Evolutionary conservation across 2,329 filamentous ascomycete species (phyloP).

Genomic region (Dactylonectria estremocensis): DNA sequence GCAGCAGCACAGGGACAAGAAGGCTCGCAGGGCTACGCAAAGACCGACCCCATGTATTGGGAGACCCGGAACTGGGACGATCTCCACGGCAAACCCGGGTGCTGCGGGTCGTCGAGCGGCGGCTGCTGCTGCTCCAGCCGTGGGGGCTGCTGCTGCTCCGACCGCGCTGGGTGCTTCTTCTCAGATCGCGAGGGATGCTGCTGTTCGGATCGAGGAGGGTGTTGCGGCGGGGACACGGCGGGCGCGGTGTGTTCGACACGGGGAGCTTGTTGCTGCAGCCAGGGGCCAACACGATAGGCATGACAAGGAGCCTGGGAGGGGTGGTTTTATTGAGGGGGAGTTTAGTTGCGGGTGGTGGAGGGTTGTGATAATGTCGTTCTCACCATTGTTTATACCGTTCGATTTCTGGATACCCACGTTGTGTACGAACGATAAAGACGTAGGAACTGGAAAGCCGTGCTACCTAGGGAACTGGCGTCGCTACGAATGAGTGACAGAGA

Average conservation of each 20-base stretch:
- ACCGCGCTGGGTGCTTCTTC: slow-evolving; percentile 26
- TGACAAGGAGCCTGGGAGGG: not conserved
- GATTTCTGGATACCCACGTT: not conserved
- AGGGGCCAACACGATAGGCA: slow-evolving; percentile 1
- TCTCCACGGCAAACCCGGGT: slow-evolving; percentile 16
- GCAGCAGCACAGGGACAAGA: not conserved
- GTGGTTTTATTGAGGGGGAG: not conserved
- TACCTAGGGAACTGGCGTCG: too few relatives aligned
- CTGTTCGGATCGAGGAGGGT: slow-evolving; percentile 26
- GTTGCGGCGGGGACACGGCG: slow-evolving; percentile 15
- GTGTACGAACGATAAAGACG: not conserved
- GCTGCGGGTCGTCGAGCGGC: slow-evolving; percentile 29
- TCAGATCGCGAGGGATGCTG: slow-evolving; percentile 26
- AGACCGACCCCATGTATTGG: slow-evolving; percentile 27
- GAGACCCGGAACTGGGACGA: slow-evolving; percentile 19
- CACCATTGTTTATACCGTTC: not conserved
- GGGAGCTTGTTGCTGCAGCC: slow-evolving; percentile 1
- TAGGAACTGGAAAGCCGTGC: too few relatives aligned
- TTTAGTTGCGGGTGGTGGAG: not conserved
- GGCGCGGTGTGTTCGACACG: slow-evolving; percentile 18
- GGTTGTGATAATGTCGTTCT: not conserved
- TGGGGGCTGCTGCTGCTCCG: slow-evolving; percentile 25
- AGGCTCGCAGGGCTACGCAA: slow-evolving; percentile 10
- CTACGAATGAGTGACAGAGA: too few relatives aligned
- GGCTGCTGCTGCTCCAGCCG: slow-evolving; percentile 30